Conservation (phyloP, 345 rosid species). For the Pugionium cornutum region DNA sequence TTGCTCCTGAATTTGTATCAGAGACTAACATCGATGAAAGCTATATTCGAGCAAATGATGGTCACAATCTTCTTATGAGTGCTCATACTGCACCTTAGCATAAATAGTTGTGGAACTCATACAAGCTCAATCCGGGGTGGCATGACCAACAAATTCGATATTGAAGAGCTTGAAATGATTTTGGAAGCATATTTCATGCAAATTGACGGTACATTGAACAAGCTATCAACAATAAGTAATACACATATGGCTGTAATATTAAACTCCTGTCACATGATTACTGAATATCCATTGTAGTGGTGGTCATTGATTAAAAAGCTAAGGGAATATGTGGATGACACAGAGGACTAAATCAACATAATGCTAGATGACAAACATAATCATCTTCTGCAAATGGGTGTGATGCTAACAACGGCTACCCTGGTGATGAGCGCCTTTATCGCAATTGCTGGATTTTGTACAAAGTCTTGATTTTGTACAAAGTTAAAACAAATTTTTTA, state of each 20-base stretch:
- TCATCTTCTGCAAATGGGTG: constrained; percentile 88
- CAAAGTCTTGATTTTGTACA: too few relatives aligned
- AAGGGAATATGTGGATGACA: constrained; percentile 88
- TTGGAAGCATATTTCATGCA: constrained; percentile 88
- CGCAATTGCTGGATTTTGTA: constrained; percentile 49
- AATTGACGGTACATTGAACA: constrained; percentile 80
- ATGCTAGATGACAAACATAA: constrained; percentile 93
- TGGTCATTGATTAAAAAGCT: constrained; percentile 48
- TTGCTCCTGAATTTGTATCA: constrained; percentile 48
- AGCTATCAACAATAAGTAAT: constrained; percentile 69
- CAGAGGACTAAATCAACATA: constrained; percentile 91
- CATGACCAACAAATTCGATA: constrained; percentile 62
- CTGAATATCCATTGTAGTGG: not conserved
- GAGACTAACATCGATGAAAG: constrained; percentile 45
- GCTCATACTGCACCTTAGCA: constrained; percentile 45
- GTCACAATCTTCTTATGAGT: constrained; percentile 53
- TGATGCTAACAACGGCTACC: constrained; percentile 75
- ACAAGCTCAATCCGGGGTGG: constrained; percentile 62
- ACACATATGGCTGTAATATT: not conserved
- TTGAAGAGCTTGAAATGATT: constrained; percentile 92
- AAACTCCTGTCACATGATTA: not conserved
- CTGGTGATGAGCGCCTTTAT: constrained; percentile 65
- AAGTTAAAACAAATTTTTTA: too few relatives aligned
- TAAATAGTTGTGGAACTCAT: constrained; percentile 56
- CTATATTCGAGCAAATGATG: constrained; percentile 46